phyloP scores from a whole-genome alignment of 2,329 filamentous ascomycete species.

The Aspergillus hiratsukae region DNA sequence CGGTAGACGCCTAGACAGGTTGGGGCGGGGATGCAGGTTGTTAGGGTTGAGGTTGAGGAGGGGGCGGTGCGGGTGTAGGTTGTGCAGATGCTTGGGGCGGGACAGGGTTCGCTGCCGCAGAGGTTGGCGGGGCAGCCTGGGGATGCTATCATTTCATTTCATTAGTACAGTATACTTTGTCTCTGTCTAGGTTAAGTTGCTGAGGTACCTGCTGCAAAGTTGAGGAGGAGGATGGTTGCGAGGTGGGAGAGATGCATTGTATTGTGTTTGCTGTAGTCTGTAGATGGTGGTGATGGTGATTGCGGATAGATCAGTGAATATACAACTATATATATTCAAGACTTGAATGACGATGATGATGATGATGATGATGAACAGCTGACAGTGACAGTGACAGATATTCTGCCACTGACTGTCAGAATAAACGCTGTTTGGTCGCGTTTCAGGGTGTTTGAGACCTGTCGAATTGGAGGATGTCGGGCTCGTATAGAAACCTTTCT shows the following conservation, averaged over 20 bases:
- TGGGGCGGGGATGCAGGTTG: constrained; percentile 19
- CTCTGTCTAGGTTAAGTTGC: neutral
- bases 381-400: no score
- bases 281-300: neutral
- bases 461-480: neutral
- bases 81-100: neutral
- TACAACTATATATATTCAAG: no score
- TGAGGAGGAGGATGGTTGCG: neutral
- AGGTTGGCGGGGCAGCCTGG: neutral
- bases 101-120: neutral
- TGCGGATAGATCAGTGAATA: neutral
- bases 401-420: neutral
- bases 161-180: neutral
- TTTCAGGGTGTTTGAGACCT: neutral
- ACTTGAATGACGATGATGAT: no score
- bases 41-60: constrained; percentile 20
- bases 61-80: constrained; percentile 5
- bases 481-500: neutral
- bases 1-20: constrained; percentile 24
- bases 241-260: neutral
- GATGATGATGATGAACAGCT: neutral
- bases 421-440: neutral
- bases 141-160: neutral
- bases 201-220: neutral
- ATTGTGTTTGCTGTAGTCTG: neutral